Conservation (phyloP, 495 filamentous ascomycete genomes). For the Aspergillus hancockii region DNA sequence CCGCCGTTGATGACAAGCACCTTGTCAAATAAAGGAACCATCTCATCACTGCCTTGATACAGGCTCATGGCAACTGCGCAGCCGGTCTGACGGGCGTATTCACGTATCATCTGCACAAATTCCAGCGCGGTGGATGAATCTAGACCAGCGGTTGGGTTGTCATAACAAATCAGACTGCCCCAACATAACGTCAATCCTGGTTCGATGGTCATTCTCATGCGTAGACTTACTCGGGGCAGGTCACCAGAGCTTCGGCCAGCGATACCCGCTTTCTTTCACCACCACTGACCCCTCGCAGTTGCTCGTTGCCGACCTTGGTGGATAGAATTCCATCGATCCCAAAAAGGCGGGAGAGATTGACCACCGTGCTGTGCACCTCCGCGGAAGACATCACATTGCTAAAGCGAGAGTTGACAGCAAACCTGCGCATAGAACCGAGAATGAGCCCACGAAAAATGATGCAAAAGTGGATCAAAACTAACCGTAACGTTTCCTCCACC, state of each 20-base stretch:
- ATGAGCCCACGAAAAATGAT: too few species aligned
- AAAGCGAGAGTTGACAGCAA: conserved; percentile 37
- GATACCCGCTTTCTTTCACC: conserved; percentile 60
- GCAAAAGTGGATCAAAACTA: too few species aligned
- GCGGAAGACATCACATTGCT: conserved; percentile 33
- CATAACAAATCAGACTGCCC: conserved; percentile 37
- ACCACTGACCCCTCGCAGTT: conserved; percentile 20
- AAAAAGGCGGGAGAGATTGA: not conserved
- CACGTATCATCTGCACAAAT: conserved; percentile 29
- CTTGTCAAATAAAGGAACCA: conserved; percentile 55
- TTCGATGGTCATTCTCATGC: conserved; percentile 19
- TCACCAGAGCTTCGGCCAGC: conserved; percentile 56
- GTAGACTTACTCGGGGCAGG: conserved; percentile 53
- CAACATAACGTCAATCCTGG: conserved; percentile 21
- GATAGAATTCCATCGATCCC: conserved; percentile 4
- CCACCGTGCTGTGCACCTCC: conserved; percentile 62
- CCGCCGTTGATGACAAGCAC: conserved; percentile 58
- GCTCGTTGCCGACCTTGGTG: conserved; percentile 16
- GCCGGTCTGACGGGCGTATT: conserved; percentile 23
- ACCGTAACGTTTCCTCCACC: conserved; percentile 56
- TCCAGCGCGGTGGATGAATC: conserved; percentile 50
- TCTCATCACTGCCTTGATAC: conserved; percentile 54
- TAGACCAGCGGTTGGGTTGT: conserved; percentile 52
- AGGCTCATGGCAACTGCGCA: conserved; percentile 30
- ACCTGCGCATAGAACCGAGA: conserved; percentile 27